Percentiles rank a stretch among this genome's conserved stretches.
Conservation (phyloP, 1,284 basidiomycete species). For the Ceratobasidium sp. region DNA sequence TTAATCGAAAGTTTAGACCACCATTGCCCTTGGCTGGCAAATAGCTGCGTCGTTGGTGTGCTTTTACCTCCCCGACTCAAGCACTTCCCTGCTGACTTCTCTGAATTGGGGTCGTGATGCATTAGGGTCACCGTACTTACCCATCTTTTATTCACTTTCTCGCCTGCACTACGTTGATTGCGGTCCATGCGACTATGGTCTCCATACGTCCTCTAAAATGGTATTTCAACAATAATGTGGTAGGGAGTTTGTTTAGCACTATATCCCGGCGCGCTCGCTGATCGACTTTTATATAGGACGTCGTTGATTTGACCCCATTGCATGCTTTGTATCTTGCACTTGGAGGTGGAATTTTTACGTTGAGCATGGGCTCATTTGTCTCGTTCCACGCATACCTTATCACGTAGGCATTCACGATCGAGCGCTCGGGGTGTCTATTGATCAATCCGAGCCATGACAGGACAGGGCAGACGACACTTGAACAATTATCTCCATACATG, state of each 20-base stretch:
- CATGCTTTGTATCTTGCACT: slow-evolving; percentile 78
- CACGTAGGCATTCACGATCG: slow-evolving; percentile 65
- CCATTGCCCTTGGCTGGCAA: slow-evolving; percentile 89
- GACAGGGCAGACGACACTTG: slow-evolving; percentile 88
- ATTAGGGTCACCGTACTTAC: slow-evolving; percentile 85
- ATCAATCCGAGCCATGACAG: slow-evolving; percentile 59
- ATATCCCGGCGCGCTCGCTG: slow-evolving; percentile 15
- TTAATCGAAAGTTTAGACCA: slow-evolving; percentile 70
- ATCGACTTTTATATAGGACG: slow-evolving; percentile 37
- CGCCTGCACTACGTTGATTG: slow-evolving; percentile 73
- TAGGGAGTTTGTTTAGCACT: slow-evolving; percentile 63
- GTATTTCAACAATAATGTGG: slow-evolving; percentile 69
- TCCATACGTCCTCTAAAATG: slow-evolving; percentile 71
- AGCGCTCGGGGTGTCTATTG: background rate
- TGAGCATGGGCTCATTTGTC: slow-evolving; percentile 82
- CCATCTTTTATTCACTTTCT: slow-evolving; percentile 89
- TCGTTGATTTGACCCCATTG: slow-evolving; percentile 73
- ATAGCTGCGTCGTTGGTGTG: slow-evolving; percentile 78
- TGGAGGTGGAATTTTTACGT: slow-evolving; percentile 71
- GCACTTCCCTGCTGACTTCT: background rate
- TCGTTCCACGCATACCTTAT: slow-evolving; percentile 85
- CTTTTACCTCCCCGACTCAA: background rate
- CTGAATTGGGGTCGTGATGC: background rate
- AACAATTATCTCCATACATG: slow-evolving; percentile 82
- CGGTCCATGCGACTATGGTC: slow-evolving; percentile 72